Conservation (phyloP, 345 rosid species). For the Schrenkiella parvula region DNA sequence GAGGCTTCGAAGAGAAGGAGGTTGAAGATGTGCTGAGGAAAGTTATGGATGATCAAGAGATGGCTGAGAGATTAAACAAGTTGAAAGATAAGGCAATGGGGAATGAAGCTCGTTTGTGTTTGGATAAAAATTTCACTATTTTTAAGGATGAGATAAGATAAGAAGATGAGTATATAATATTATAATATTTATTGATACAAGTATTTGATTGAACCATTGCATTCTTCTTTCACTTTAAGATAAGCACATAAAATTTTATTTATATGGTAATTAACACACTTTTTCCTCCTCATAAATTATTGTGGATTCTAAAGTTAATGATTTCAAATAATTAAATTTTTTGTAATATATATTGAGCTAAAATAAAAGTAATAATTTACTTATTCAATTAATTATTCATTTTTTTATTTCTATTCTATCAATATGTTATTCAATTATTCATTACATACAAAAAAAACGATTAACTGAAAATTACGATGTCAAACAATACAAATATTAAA, state of each 20-base stretch:
- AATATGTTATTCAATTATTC: too few species aligned
- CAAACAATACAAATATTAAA: not conserved
- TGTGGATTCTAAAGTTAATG: not conserved
- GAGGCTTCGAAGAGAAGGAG: slow-evolving; percentile 44
- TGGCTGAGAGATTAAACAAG: slow-evolving; percentile 38
- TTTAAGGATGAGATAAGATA: not conserved
- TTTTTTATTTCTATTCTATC: not conserved
- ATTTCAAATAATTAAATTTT: not conserved
- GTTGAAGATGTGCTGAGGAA: slow-evolving; percentile 43
- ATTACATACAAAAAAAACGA: not conserved
- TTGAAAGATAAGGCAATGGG: slow-evolving; percentile 43
- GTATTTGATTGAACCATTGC: not conserved
- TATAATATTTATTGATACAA: not conserved
- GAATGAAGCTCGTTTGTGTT: not conserved
- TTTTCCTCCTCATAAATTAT: not conserved
- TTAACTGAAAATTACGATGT: not conserved
- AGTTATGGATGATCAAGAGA: slow-evolving; percentile 46
- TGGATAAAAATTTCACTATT: not conserved
- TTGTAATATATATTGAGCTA: not conserved
- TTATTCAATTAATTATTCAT: not conserved
- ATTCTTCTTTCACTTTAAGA: not conserved
- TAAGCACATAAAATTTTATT: not conserved
- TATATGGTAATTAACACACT: not conserved
- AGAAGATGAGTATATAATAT: not conserved
- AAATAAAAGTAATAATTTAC: not conserved